Conservation (phyloP, 176 grass and related monocot species). For the Hsuehochloa calcarea region DNA sequence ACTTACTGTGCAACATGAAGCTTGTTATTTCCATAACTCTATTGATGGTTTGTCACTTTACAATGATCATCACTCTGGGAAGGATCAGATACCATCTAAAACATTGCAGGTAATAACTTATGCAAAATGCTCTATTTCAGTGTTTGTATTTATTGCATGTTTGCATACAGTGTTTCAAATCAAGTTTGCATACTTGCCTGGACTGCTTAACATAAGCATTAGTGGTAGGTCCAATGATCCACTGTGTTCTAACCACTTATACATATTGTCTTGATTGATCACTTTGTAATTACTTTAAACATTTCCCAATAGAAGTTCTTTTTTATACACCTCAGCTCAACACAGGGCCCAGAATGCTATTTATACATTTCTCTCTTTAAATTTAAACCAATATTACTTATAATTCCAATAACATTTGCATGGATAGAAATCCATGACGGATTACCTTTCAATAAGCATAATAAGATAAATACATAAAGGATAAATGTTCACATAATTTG, state of each 20-base stretch:
- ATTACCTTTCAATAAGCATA: too few species aligned
- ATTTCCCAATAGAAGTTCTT: background rate
- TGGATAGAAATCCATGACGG: too few species aligned
- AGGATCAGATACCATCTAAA: slow-evolving; percentile 78
- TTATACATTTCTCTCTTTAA: too few species aligned
- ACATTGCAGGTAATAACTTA: slow-evolving; percentile 52
- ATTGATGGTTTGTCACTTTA: slow-evolving; percentile 75
- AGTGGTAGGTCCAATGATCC: background rate
- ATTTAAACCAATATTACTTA: too few species aligned
- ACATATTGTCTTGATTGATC: background rate
- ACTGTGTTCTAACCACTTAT: background rate
- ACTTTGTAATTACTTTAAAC: background rate
- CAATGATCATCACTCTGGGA: slow-evolving; percentile 77
- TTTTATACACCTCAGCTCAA: too few species aligned
- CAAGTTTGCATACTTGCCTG: slow-evolving; percentile 14
- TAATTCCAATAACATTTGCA: too few species aligned
- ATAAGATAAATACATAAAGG: too few species aligned
- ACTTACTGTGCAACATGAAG: slow-evolving; percentile 69
- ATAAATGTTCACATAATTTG: too few species aligned
- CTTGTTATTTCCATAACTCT: slow-evolving; percentile 93
- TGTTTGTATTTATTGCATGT: slow-evolving; percentile 8
- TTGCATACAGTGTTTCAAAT: background rate
- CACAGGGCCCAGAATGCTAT: too few species aligned
- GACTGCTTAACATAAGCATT: slow-evolving; percentile 20
- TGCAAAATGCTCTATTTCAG: slow-evolving; percentile 6